Evolutionary conservation across 2,329 filamentous ascomycete genomes (phyloP).

Genomic region (Neocatenulostroma microsporum): DNA sequence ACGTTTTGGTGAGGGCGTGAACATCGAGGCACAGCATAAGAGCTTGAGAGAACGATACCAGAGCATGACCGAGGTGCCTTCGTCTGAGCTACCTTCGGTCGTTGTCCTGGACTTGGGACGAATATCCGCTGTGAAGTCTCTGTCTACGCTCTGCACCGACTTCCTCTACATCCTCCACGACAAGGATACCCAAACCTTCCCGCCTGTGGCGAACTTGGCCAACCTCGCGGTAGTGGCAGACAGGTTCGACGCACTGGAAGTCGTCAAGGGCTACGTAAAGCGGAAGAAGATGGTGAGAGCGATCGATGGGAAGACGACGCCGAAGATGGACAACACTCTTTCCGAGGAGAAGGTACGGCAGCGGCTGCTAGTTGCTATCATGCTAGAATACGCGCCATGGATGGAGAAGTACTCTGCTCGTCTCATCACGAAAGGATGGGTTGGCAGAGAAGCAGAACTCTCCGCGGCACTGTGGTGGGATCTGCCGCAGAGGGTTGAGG

Average conservation of each 20-base stretch:
- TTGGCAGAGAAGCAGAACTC: slow-evolving; percentile 43
- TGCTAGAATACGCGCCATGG: slow-evolving; percentile 55
- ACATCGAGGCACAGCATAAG: slow-evolving; percentile 46
- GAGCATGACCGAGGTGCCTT: slow-evolving; percentile 36
- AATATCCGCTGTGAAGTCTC: slow-evolving; percentile 55
- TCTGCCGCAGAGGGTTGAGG: slow-evolving; percentile 61
- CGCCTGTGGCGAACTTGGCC: slow-evolving; percentile 53
- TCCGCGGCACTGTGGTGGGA: slow-evolving; percentile 60
- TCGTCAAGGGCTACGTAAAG: slow-evolving; percentile 49
- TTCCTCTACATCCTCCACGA: slow-evolving; percentile 60
- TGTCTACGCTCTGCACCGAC: slow-evolving; percentile 50
- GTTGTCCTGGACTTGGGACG: slow-evolving; percentile 60
- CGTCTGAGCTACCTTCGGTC: slow-evolving; percentile 54
- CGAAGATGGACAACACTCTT: slow-evolving; percentile 33
- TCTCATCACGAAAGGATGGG: slow-evolving; percentile 58
- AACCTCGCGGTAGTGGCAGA: slow-evolving; percentile 65
- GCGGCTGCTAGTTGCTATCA: slow-evolving; percentile 58
- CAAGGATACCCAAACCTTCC: slow-evolving; percentile 36
- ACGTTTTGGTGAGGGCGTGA: slow-evolving; percentile 55
- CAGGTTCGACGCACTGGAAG: slow-evolving; percentile 58
- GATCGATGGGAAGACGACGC: slow-evolving; percentile 38
- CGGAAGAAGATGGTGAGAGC: slow-evolving; percentile 35
- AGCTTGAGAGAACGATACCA: slow-evolving; percentile 43
- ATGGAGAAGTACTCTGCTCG: slow-evolving; percentile 57
- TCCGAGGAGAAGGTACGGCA: slow-evolving; percentile 61